These are phyloP conservation scores for Sporothrix globosa DNA, from an alignment of 2,329 filamentous ascomycete genomes.

Conservation along the genomic window DNA sequence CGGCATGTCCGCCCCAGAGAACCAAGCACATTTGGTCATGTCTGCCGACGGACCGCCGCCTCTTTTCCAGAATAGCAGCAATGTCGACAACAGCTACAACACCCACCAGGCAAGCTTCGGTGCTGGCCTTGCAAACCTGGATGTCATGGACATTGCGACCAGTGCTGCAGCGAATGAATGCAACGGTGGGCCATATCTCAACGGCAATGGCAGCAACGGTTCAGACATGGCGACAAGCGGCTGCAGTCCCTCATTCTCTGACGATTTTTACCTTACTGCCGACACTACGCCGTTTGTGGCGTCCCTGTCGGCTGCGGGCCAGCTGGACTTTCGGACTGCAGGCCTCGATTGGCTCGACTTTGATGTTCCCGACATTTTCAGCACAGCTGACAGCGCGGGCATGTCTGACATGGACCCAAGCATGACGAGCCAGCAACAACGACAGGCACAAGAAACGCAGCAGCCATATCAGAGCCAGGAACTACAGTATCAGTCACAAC, in stretches of 20 bases:
- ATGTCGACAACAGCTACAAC: neutral
- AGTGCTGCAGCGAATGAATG: neutral
- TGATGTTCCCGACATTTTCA: slow-evolving; percentile 30
- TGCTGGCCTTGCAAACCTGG: neutral
- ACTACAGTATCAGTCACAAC: neutral
- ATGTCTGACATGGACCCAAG: neutral
- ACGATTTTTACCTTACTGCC: slow-evolving; percentile 28
- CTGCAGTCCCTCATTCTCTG: slow-evolving; percentile 30
- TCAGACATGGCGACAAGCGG: neutral
- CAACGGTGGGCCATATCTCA: neutral
- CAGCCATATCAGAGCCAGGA: neutral
- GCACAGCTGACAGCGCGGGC: neutral
- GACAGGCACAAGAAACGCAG: neutral
- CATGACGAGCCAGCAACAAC: neutral
- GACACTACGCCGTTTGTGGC: slow-evolving; percentile 30
- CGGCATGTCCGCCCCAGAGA: neutral
- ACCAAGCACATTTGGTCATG: slow-evolving; percentile 9
- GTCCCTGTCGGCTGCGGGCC: slow-evolving; percentile 30
- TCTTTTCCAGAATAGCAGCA: neutral
- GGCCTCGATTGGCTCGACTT: slow-evolving; percentile 35
- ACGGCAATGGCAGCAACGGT: neutral
- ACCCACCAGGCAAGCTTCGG: neutral
- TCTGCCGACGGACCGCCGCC: neutral
- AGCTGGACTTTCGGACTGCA: slow-evolving; percentile 32
- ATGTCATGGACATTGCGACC: slow-evolving; percentile 9